Percentiles rank a stretch among this genome's conserved stretches.
These are phyloP conservation scores for Nidularia pulvinata DNA, from an alignment of 768 basidiomycete genomes.

Conservation along the genomic window DNA sequence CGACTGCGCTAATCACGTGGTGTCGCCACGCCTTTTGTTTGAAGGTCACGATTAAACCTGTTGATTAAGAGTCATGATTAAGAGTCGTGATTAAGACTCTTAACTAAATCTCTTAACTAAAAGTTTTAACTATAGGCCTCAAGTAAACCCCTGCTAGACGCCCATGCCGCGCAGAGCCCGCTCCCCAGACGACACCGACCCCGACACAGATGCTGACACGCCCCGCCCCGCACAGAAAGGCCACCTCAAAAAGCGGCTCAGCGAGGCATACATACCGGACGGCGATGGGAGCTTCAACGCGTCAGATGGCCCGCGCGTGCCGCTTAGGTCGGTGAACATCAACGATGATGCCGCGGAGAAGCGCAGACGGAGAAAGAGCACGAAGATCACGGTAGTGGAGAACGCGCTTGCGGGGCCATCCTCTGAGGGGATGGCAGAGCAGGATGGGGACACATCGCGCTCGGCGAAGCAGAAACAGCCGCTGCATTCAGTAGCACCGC, in stretches of 20 bases:
- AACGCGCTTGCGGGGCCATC: slow-evolving; percentile 60
- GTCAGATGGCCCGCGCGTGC: slow-evolving; percentile 25
- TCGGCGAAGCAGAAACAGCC: slow-evolving; percentile 60
- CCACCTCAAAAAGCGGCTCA: slow-evolving; percentile 55
- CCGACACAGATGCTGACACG: slow-evolving; percentile 34
- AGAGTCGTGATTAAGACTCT: too few relatives aligned
- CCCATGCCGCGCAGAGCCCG: slow-evolving; percentile 36
- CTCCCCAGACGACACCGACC: slow-evolving; percentile 27
- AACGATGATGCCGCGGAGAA: slow-evolving; percentile 93
- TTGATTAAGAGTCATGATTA: too few relatives aligned
- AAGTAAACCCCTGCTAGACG: slow-evolving; percentile 12
- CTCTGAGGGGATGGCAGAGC: slow-evolving; percentile 39
- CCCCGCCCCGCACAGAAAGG: slow-evolving; percentile 38
- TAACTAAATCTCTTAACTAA: too few relatives aligned
- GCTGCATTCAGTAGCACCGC: slow-evolving; percentile 60
- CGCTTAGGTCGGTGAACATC: slow-evolving; percentile 49
- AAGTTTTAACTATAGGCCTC: not conserved
- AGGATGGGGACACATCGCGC: slow-evolving; percentile 42
- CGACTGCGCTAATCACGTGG: too few relatives aligned
- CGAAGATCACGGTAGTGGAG: slow-evolving; percentile 59
- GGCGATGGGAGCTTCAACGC: slow-evolving; percentile 33
- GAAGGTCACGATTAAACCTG: too few relatives aligned
- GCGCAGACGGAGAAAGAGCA: slow-evolving; percentile 77
- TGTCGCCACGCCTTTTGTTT: too few relatives aligned
- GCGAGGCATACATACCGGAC: slow-evolving; percentile 52